Evolutionary conservation across 2,329 filamentous ascomycete species (phyloP).

Genomic region (Fusarium chlamydosporum): DNA sequence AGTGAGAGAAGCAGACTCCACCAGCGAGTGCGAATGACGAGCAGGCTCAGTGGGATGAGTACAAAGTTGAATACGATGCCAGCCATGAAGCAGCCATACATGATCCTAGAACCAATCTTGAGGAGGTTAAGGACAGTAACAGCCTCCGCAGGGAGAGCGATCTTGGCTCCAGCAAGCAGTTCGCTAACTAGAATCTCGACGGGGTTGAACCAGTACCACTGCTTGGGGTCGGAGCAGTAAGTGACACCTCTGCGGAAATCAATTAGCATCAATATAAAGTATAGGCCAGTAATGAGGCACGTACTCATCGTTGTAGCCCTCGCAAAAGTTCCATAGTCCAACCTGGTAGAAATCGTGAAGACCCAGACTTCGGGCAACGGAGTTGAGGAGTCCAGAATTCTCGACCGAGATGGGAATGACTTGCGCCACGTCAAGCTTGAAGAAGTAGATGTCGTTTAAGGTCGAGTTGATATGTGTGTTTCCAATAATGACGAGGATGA

Average conservation of each 20-base stretch:
- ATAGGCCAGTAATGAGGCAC: constrained; percentile 34
- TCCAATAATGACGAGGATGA: constrained; percentile 84
- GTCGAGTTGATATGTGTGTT: constrained; percentile 75
- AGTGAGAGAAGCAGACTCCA: constrained; percentile 77
- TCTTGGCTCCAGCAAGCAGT: constrained; percentile 84
- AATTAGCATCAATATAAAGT: constrained; percentile 56
- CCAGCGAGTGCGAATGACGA: constrained; percentile 69
- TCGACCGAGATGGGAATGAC: constrained; percentile 82
- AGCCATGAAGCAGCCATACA: constrained; percentile 90
- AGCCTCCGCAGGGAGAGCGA: constrained; percentile 83
- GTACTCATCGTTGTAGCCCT: constrained; percentile 79
- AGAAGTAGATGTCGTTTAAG: constrained; percentile 82
- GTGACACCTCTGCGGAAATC: constrained; percentile 74
- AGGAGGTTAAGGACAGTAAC: constrained; percentile 81
- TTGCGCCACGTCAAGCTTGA: constrained; percentile 84
- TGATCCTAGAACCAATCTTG: constrained; percentile 80
- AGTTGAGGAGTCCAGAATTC: constrained; percentile 84
- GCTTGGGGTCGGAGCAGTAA: constrained; percentile 76
- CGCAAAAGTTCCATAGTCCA: constrained; percentile 92
- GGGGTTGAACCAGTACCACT: constrained; percentile 92
- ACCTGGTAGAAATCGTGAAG: constrained; percentile 96
- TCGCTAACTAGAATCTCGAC: constrained; percentile 84
- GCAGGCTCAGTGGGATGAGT: constrained; percentile 75
- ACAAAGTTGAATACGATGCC: constrained; percentile 78
- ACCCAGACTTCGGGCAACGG: constrained; percentile 86